phyloP scores from a whole-genome alignment of 2,329 filamentous ascomycete genomes.

The Ophiostoma tasmaniense region DNA sequence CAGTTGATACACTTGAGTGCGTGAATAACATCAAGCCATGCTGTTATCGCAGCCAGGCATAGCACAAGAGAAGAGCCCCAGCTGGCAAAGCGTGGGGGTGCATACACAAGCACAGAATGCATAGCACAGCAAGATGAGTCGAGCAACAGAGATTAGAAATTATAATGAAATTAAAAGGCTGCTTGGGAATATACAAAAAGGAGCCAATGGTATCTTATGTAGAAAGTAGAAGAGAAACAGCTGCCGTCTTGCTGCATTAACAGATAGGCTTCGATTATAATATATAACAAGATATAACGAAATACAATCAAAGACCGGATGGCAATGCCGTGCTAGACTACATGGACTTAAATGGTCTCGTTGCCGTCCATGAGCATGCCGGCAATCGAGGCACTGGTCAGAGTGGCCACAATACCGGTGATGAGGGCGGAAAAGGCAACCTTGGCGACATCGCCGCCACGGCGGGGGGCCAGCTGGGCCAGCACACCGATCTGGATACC shows the following conservation, averaged over 20 bases:
- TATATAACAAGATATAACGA: too few species aligned
- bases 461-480: constrained; percentile 66
- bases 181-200: neutral
- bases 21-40: neutral
- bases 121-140: neutral
- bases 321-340: neutral
- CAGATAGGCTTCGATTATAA: neutral
- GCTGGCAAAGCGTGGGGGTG: neutral
- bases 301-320: neutral
- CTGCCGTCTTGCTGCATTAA: neutral
- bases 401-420: constrained; percentile 68
- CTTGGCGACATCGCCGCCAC: constrained; percentile 64
- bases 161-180: neutral
- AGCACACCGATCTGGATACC: constrained; percentile 87
- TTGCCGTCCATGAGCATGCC: constrained; percentile 55
- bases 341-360: constrained; percentile 22
- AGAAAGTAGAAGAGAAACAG: neutral
- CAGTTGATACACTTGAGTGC: neutral
- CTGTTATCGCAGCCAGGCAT: neutral
- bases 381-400: constrained; percentile 70
- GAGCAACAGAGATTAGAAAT: neutral
- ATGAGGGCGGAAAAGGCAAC: constrained; percentile 70
- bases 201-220: neutral
- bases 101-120: neutral
- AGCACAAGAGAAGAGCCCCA: neutral